These are phyloP conservation scores for Termitomyces sp. DNA, from an alignment of 768 basidiomycete genomes.

Conservation along the genomic window DNA sequence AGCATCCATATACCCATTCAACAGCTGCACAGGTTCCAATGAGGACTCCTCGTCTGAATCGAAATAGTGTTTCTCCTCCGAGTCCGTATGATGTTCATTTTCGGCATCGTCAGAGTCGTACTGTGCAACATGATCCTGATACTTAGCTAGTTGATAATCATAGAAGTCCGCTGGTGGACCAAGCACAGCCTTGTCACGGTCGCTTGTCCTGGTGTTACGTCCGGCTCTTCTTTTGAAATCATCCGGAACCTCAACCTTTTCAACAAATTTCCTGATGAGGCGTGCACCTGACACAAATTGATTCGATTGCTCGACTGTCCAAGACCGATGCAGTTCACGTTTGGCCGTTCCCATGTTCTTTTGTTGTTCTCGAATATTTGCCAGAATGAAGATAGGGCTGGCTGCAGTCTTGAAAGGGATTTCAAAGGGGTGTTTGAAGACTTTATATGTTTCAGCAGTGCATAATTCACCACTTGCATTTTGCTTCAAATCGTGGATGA, in stretches of 20 bases:
- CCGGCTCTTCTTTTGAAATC: background rate
- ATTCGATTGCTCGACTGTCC: no score
- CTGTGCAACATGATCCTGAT: background rate
- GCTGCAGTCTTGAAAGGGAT: background rate
- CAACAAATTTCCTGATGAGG: no score
- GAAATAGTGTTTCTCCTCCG: background rate
- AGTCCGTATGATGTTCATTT: background rate
- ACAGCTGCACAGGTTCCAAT: no score
- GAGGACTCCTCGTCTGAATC: no score
- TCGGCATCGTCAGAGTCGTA: background rate
- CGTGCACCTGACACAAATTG: accelerated
- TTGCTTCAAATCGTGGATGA: background rate
- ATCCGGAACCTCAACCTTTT: background rate
- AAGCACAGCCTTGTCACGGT: background rate
- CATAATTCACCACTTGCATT: no score
- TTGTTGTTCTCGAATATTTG: background rate
- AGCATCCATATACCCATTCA: background rate
- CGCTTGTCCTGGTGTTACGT: no score
- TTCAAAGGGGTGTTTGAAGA: background rate
- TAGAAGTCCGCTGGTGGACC: background rate
- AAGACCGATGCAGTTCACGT: no score
- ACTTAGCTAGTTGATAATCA: background rate
- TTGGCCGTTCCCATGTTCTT: background rate
- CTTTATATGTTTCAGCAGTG: background rate
- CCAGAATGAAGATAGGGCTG: background rate